Base-by-base conservation (phyloP, 495 filamentous ascomycete species). In the Bacidia gigantensis region DNA sequence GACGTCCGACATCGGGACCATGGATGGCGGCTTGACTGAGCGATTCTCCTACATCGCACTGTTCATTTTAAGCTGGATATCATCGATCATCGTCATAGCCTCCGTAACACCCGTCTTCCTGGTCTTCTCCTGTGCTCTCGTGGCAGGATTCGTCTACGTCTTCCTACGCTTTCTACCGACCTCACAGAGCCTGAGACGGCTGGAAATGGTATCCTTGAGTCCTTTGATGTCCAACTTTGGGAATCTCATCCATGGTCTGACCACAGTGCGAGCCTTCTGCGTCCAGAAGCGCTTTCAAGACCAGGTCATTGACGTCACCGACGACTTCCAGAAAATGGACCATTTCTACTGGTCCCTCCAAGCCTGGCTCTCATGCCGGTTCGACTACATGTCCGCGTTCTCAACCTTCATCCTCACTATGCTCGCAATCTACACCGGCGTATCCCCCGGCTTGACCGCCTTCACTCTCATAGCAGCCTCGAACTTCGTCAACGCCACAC, bases 291-390 rank as follows among this genome's bases (percentile, higher is more conserved):
- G 81, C 44, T 94, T 92, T 57, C 86, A 92, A 58, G 72, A 75
- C 50, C 73, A 80, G 21, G 82, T 88, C 52, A 83, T 93, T 40
- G 70, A 71, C 2, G 84, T 84, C 18, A 83, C 83, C 0, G 87
- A 93, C 64, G 75, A 75, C 2, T 93, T 93, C 64, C 86, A 90
- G 64, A 87, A 86, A 56, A 89, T 89, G 83, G 87, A 93, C 60
- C 87, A 93, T 64, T 88, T 93, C 67, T 93, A 89, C 67, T 93
- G 87, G 86, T 83, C 77, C 45, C 69, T 90, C 5, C 86, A 90
- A 58, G 75, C 78, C 23, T 93, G 87, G 87, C 71, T 93, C 7
- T 79, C 77, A 60, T 87, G 80, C 58, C 82, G 87, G 26, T 90
- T 87, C 56, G 83, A 87, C 61, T 61, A 70, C 39, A 64, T 90